Evolutionary conservation across 768 basidiomycete species (phyloP).

Genomic region (Trametes cinnabarina): DNA sequence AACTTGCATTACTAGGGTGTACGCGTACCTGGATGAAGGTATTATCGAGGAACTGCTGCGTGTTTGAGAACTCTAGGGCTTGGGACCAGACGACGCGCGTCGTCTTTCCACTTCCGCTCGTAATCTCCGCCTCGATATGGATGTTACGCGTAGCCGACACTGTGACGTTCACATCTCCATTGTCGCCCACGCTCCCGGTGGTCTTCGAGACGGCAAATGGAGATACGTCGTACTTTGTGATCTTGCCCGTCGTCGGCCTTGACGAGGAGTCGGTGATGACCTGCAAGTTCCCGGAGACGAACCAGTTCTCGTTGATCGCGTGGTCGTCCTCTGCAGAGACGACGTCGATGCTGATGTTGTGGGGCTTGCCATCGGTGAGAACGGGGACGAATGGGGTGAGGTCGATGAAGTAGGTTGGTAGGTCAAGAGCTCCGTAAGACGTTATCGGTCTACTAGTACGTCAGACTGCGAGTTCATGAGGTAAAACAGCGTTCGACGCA

Average conservation of each 20-base stretch:
- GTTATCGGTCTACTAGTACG: slow-evolving; percentile 55
- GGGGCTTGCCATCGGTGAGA: slow-evolving; percentile 64
- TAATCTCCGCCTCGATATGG: slow-evolving; percentile 58
- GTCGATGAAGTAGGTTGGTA: slow-evolving; percentile 77
- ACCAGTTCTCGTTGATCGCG: slow-evolving; percentile 74
- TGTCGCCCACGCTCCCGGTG: slow-evolving; percentile 40
- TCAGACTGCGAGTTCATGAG: background rate
- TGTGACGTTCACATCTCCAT: slow-evolving; percentile 55
- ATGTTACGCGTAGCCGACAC: slow-evolving; percentile 59
- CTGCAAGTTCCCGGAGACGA: slow-evolving; percentile 67
- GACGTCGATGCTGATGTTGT: slow-evolving; percentile 72
- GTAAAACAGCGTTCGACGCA: slow-evolving; percentile 24
- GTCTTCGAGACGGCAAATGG: slow-evolving; percentile 54
- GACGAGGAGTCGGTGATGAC: slow-evolving; percentile 64
- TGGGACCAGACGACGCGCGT: slow-evolving; percentile 64
- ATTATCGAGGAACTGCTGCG: slow-evolving; percentile 57
- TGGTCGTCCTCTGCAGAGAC: slow-evolving; percentile 66
- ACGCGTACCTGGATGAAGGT: slow-evolving; percentile 37
- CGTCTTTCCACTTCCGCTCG: slow-evolving; percentile 56
- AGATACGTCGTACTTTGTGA: slow-evolving; percentile 54
- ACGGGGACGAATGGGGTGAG: slow-evolving; percentile 74
- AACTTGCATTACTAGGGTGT: background rate
- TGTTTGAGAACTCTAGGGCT: slow-evolving; percentile 56
- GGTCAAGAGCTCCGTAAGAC: slow-evolving; percentile 72
- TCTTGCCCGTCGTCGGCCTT: slow-evolving; percentile 64